phyloP scores from a whole-genome alignment of 805 yeast genomes.

The Monosporozyma siamensis region DNA sequence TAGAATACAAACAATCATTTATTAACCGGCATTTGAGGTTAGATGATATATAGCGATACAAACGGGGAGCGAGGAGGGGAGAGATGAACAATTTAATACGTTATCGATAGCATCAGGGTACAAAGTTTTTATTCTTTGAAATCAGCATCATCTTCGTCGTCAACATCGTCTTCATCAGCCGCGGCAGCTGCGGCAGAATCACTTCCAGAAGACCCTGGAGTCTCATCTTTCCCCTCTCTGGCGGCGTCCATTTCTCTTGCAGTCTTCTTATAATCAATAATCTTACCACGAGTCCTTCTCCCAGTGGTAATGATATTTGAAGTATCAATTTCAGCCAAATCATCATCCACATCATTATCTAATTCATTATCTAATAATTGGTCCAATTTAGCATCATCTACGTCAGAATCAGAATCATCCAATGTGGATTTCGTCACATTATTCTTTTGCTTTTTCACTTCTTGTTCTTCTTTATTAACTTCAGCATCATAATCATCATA shows the following conservation, averaged over 20 bases:
- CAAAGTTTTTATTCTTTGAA: conserved; percentile 19
- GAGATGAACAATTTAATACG: too few relatives aligned
- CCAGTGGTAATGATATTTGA: conserved; percentile 78
- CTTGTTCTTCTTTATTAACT: conserved; percentile 45
- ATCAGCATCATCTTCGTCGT: conserved; percentile 15
- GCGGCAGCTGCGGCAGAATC: conserved; percentile 18
- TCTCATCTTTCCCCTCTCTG: too few relatives aligned
- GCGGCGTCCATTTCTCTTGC: conserved; percentile 54
- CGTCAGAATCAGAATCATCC: conserved; percentile 40
- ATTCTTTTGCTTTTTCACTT: conserved; percentile 29
- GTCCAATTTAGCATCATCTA: conserved; percentile 44
- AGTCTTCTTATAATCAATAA: conserved; percentile 76
- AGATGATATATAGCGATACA: too few relatives aligned
- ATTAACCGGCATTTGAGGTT: too few relatives aligned
- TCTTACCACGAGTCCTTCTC: conserved; percentile 84
- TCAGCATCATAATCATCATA: conserved; percentile 55
- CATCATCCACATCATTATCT: conserved; percentile 72
- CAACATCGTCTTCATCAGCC: conserved; percentile 34
- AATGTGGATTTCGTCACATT: conserved; percentile 29
- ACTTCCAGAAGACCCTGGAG: conserved; percentile 20
- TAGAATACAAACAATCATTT: too few relatives aligned
- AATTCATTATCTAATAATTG: conserved; percentile 36
- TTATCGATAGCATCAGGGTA: too few relatives aligned
- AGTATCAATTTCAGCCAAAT: conserved; percentile 67
- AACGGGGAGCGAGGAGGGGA: too few relatives aligned